Evolutionary conservation across 495 filamentous ascomycete species (phyloP), one percentile per base, ranked within the genome.

Genomic region (Penicillium alfredii): DNA sequence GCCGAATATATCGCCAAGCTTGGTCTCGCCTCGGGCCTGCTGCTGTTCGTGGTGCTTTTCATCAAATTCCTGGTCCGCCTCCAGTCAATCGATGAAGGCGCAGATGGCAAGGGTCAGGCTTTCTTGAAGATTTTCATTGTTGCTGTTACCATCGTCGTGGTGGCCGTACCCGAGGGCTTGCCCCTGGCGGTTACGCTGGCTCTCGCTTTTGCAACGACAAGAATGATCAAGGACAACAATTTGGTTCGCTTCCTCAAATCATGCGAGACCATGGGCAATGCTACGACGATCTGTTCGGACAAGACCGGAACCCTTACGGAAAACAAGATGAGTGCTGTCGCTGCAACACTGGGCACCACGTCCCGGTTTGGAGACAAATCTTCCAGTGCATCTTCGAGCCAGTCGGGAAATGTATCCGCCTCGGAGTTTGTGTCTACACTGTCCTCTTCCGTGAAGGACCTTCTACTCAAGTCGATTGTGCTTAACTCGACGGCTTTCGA

Each of bases 241-340:
- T 60, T 97, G 31, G 90, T 97, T 33, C 85, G 90, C 17, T 75
- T 90, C 37, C 69, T 97, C 24, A 81, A 87, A 49, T 89, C 90
- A 28, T 97, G 90, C 59, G 90, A 97, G 59, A 93, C 90, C n/a
- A 97, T 97, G 90, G 90, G 90, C 14, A 95, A 95, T 60, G 90
- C 90, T 4, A 94, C 89, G 0, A 90, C 86, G 1, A 86, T 97
- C 31, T 97, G 90, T 62, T 94, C 89, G 3, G 90, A 97, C 66
- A 97, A 97, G 59, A 97, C 90, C 0, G 90, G 90, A 37, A 97
- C 90, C 2, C 68, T 97, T n/a, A 92, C 86, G 0, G 81, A 89
- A 57, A 94, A 94, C 51, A 87, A 86, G 64, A 94, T 94, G 88
- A 81, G 77, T 21, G 82, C 88, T 6, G 86, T 93, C 36, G 78